Evolutionary conservation across 2,329 filamentous ascomycete species (phyloP).

Genomic region (Xylaria sp.): DNA sequence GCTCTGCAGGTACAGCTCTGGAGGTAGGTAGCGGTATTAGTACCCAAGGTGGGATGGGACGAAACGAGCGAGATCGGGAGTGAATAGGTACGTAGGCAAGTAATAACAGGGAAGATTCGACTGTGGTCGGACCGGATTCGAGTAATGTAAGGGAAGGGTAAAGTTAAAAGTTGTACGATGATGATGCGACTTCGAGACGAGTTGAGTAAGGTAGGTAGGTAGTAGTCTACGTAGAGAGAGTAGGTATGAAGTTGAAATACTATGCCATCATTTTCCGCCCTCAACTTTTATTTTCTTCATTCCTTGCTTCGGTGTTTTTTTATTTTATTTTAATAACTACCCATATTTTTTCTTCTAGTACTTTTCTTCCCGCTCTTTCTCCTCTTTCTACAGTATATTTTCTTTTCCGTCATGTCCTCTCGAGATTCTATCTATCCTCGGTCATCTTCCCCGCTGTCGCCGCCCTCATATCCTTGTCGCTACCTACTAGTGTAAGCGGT

Average conservation of each 20-base stretch:
- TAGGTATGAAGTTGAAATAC: neutral
- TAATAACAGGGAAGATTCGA: neutral
- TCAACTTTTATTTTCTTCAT: neutral
- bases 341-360: neutral
- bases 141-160: neutral
- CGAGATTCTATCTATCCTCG: too few relatives aligned
- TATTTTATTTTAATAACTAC: neutral
- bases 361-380: neutral
- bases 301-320: too few relatives aligned
- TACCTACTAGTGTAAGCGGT: too few relatives aligned
- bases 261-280: neutral
- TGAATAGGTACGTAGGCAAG: too few relatives aligned
- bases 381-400: neutral
- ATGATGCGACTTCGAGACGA: neutral
- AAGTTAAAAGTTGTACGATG: slow-evolving; percentile 1
- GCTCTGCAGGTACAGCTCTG: neutral
- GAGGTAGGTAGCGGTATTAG: neutral
- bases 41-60: neutral
- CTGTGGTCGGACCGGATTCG: neutral
- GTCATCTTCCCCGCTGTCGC: neutral
- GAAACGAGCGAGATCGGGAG: neutral
- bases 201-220: neutral
- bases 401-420: neutral
- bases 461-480: neutral
- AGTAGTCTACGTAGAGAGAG: neutral